phyloP scores from a whole-genome alignment of 179 eudicot species.

The Beta lomatogona region DNA sequence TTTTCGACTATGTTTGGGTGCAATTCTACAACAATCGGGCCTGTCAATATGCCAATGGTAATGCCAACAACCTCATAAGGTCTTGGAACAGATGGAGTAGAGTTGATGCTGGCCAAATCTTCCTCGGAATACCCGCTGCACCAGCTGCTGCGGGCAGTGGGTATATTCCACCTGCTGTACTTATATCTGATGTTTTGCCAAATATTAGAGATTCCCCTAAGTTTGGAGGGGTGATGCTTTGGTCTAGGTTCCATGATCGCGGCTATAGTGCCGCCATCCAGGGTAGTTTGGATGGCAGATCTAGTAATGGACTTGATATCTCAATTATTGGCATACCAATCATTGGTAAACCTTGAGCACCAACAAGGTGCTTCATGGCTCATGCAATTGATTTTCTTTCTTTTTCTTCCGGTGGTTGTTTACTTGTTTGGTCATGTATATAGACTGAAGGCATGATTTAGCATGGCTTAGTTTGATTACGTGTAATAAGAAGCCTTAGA shows the following conservation, averaged over 20 bases:
- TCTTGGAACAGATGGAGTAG: slow-evolving; percentile 52
- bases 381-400: neutral
- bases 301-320: neutral
- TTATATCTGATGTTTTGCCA: slow-evolving; percentile 40
- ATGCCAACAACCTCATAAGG: slow-evolving; percentile 25
- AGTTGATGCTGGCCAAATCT: slow-evolving; percentile 33
- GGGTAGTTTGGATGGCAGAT: slow-evolving; percentile 18
- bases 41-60: slow-evolving; percentile 46
- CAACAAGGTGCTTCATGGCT: neutral
- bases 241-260: slow-evolving; percentile 42
- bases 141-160: slow-evolving; percentile 40
- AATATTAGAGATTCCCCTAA: slow-evolving; percentile 34
- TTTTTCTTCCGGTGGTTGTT: no score
- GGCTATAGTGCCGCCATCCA: slow-evolving; percentile 36
- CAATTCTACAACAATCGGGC: slow-evolving; percentile 60
- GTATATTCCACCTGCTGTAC: slow-evolving; percentile 35
- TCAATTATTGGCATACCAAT: neutral
- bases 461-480: neutral
- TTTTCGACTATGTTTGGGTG: slow-evolving; percentile 58
- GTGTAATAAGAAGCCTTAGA: neutral
- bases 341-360: neutral
- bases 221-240: slow-evolving; percentile 60
- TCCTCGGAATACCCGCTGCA: slow-evolving; percentile 52
- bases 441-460: neutral
- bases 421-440: neutral